phyloP scores from a whole-genome alignment of 1,139 yeast genomes.

The Yamadazyma siamensis region DNA sequence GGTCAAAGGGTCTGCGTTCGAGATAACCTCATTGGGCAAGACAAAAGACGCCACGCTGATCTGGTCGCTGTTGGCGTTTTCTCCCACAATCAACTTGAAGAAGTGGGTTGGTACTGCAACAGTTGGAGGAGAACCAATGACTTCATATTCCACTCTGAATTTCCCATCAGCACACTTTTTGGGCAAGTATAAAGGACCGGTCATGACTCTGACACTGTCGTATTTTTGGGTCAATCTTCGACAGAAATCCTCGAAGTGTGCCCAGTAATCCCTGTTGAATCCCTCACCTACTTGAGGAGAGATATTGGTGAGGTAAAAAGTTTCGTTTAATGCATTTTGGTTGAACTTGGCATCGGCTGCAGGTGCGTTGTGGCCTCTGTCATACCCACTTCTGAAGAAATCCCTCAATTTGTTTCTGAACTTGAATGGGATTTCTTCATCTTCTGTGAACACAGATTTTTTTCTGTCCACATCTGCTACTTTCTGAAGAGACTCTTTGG shows the following conservation, averaged over 20 bases:
- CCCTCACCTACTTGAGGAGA: constrained; percentile 98
- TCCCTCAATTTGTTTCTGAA: constrained; percentile 78
- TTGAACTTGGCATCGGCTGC: constrained; percentile 95
- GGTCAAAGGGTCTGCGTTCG: constrained; percentile 66
- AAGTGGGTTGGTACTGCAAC: constrained; percentile 98
- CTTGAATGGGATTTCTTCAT: constrained; percentile 72
- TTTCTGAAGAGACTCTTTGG: constrained; percentile 61
- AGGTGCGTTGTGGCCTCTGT: constrained; percentile 96
- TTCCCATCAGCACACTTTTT: constrained; percentile 62
- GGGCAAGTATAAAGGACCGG: constrained; percentile 93
- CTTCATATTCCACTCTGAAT: constrained; percentile 80
- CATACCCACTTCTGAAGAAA: constrained; percentile 93
- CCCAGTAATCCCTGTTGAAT: constrained; percentile 95
- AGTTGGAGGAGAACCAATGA: constrained; percentile 95
- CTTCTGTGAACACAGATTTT: constrained; percentile 81
- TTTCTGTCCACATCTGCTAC: constrained; percentile 65
- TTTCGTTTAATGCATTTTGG: constrained; percentile 92
- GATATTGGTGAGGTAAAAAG: constrained; percentile 84
- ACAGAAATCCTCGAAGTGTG: constrained; percentile 88
- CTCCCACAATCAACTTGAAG: constrained; percentile 86
- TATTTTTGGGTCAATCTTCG: constrained; percentile 70
- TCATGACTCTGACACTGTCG: constrained; percentile 75
- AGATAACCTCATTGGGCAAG: constrained; percentile 76
- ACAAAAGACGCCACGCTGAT: constrained; percentile 90
- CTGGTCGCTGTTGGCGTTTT: constrained; percentile 46